Conservation (phyloP, 2,329 filamentous ascomycete genomes). For the Grosmannia serpens region DNA sequence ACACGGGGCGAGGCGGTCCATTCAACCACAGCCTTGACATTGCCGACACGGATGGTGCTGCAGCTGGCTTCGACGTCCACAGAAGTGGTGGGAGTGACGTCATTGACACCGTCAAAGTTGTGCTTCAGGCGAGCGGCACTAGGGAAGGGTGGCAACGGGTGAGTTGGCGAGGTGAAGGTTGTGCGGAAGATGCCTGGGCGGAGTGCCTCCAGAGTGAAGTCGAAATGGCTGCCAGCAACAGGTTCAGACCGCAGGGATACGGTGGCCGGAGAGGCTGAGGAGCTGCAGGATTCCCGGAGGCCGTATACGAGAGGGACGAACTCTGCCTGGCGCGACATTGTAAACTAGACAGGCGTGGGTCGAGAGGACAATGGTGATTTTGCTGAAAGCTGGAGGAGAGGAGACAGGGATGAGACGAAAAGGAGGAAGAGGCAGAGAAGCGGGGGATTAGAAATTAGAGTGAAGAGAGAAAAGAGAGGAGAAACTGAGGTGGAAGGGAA, state of each 20-base stretch:
- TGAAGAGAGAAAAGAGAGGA: background rate
- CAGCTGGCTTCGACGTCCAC: conserved; percentile 21
- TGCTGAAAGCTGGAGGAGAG: background rate
- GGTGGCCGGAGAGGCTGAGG: background rate
- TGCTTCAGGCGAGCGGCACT: conserved; percentile 32
- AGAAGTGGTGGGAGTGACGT: conserved; percentile 21
- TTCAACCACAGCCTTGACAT: conserved; percentile 42
- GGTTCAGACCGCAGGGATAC: conserved; percentile 24
- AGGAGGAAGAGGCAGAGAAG: background rate
- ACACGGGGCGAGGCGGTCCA: conserved; percentile 49
- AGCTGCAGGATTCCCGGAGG: conserved; percentile 6
- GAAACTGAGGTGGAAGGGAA: background rate
- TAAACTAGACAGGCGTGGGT: background rate
- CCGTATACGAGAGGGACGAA: conserved; percentile 17
- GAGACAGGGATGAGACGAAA: background rate
- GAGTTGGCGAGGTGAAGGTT: conserved; percentile 49
- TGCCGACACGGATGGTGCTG: conserved; percentile 32
- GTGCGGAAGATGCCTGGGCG: conserved; percentile 55
- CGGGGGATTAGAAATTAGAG: background rate
- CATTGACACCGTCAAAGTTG: conserved; percentile 10
- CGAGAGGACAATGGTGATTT: no score
- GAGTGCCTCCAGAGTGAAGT: conserved; percentile 53
- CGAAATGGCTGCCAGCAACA: conserved; percentile 25
- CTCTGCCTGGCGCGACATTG: conserved; percentile 6
- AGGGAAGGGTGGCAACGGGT: conserved; percentile 54